These are phyloP conservation scores for Ophiostoma perfectum DNA, from an alignment of 2,329 filamentous ascomycete genomes.

Conservation along the genomic window DNA sequence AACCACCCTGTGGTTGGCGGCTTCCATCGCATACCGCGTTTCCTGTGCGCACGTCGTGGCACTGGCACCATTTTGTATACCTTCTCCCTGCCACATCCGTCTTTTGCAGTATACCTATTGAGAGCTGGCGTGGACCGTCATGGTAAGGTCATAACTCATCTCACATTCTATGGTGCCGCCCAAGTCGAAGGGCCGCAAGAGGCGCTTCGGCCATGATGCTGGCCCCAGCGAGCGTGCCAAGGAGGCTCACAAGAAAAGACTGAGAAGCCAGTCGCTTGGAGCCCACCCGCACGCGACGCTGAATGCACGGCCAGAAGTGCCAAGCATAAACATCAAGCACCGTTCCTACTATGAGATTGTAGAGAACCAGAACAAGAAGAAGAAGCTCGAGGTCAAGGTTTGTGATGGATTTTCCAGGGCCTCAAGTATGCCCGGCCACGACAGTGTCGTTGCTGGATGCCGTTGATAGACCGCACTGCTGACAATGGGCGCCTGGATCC, in stretches of 20 bases:
- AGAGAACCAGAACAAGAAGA: slow-evolving; percentile 59
- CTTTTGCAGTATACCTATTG: not conserved
- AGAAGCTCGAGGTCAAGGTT: slow-evolving; percentile 60
- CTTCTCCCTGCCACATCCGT: not conserved
- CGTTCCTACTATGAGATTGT: slow-evolving; percentile 60
- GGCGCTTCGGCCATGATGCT: slow-evolving; percentile 25
- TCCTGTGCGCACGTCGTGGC: not conserved
- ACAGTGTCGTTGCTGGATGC: not conserved
- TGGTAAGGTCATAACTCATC: slow-evolving; percentile 27
- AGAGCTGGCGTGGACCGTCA: slow-evolving; percentile 17
- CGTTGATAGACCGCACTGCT: not conserved
- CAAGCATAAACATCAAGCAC: slow-evolving; percentile 48
- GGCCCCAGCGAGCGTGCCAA: slow-evolving; percentile 32
- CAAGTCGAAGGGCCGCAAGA: slow-evolving; percentile 32
- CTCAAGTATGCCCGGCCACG: not conserved
- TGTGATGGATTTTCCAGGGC: not conserved
- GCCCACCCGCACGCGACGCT: slow-evolving; percentile 29
- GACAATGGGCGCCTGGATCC: not conserved
- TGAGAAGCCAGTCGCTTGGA: slow-evolving; percentile 29
- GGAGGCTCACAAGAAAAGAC: slow-evolving; percentile 32
- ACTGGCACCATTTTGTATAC: not conserved
- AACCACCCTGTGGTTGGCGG: slow-evolving; percentile 14
- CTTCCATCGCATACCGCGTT: not conserved
- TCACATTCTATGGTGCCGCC: not conserved
- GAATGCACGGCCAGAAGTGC: slow-evolving; percentile 31